phyloP scores from a whole-genome alignment of 768 basidiomycete genomes.

The Cystobasidium tubakii region DNA sequence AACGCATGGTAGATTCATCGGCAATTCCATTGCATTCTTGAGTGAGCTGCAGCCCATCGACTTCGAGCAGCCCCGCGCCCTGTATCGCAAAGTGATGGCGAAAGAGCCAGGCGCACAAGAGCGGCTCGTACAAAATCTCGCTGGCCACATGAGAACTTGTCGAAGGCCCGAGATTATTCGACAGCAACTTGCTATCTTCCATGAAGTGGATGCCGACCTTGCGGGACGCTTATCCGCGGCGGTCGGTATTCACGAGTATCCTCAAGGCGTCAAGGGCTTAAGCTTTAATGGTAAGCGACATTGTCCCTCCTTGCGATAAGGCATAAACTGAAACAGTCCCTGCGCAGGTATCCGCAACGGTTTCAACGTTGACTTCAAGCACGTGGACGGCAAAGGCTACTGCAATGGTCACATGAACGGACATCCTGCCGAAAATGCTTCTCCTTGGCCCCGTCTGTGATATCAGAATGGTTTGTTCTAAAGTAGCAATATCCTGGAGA shows the following conservation, averaged over 20 bases:
- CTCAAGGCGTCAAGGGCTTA: background rate
- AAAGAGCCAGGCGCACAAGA: slow-evolving; percentile 45
- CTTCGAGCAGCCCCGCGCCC: slow-evolving; percentile 48
- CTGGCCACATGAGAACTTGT: slow-evolving; percentile 37
- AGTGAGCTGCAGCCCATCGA: slow-evolving; percentile 66
- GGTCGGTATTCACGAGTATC: slow-evolving; percentile 54
- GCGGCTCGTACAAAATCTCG: slow-evolving; percentile 51
- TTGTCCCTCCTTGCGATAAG: background rate
- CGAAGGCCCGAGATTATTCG: slow-evolving; percentile 47
- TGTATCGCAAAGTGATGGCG: slow-evolving; percentile 50
- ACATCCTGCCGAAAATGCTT: background rate
- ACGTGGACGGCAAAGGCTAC: slow-evolving; percentile 20
- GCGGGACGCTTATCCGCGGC: slow-evolving; percentile 71
- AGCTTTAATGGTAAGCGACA: background rate
- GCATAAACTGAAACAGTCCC: background rate
- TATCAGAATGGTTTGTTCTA: background rate
- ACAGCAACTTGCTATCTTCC: slow-evolving; percentile 57
- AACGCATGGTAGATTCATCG: slow-evolving; percentile 69
- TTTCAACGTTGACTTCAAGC: slow-evolving; percentile 18
- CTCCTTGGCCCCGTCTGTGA: background rate
- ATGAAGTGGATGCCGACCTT: slow-evolving; percentile 67
- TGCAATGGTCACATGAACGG: slow-evolving; percentile 3
- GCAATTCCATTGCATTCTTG: slow-evolving; percentile 55
- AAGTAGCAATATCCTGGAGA: no score
- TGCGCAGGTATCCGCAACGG: background rate